Evolutionary conservation across 2,329 filamentous ascomycete species (phyloP).

Genomic region (Raffaelea albimanens): DNA sequence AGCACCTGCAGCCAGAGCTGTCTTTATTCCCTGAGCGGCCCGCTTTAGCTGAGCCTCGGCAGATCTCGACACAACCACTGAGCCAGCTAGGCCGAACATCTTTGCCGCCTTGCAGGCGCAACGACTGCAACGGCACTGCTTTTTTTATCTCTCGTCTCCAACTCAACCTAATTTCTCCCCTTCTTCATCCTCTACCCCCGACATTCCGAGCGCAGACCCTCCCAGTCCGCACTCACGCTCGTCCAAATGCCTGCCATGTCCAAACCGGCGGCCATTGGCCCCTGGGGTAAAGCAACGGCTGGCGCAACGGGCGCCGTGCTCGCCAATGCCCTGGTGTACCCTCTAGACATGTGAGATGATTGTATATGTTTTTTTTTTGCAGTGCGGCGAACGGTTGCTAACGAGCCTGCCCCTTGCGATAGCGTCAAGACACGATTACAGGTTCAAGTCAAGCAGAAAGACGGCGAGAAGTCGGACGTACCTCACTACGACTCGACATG

Average conservation of each 20-base stretch:
- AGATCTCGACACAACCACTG: too few relatives aligned
- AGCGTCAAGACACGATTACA: constrained; percentile 95
- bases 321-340: constrained; percentile 92
- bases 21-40: too few relatives aligned
- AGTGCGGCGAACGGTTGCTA: neutral
- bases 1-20: too few relatives aligned
- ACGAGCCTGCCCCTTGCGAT: constrained; percentile 10
- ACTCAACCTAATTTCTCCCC: neutral
- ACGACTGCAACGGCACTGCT: neutral
- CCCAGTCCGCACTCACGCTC: neutral
- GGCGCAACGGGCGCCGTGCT: constrained; percentile 88
- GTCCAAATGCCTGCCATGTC: constrained; percentile 43
- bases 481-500: constrained; percentile 78
- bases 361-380: constrained; percentile 15
- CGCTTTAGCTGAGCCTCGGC: too few relatives aligned
- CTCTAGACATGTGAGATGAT: constrained; percentile 93
- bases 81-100: neutral
- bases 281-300: constrained; percentile 88
- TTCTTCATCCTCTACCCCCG: neutral
- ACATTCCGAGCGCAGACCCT: neutral
- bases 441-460: constrained; percentile 70
- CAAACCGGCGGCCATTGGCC: constrained; percentile 64
- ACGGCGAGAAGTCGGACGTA: constrained; percentile 34
- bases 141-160: neutral
- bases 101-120: neutral